phyloP scores from a whole-genome alignment of 2,329 filamentous ascomycete genomes.

The Drechslerella stenobrocha region DNA sequence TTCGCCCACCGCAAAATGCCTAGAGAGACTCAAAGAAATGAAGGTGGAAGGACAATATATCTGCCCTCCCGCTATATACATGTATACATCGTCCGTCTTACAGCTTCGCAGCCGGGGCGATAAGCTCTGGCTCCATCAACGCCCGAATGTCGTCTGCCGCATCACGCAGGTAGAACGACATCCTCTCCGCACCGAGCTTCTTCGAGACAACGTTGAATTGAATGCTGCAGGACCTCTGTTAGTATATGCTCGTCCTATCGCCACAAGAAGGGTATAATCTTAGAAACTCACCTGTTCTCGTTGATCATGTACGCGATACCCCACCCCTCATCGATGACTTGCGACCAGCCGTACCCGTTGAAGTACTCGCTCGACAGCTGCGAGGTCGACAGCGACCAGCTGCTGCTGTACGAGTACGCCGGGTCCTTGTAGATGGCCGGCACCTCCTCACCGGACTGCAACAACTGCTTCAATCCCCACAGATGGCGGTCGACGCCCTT shows the following conservation, averaged over 20 bases:
- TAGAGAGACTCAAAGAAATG: constrained; percentile 5
- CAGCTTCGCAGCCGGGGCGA: constrained; percentile 82
- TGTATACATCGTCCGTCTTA: constrained; percentile 58
- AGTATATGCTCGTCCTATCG: constrained; percentile 48
- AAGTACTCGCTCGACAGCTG: constrained; percentile 97
- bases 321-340: constrained; percentile 93
- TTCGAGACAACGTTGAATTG: constrained; percentile 99
- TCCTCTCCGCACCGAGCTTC: constrained; percentile 81
- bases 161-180: constrained; percentile 96
- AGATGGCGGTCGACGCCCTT: constrained; percentile 94
- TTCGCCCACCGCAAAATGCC: constrained; percentile 24
- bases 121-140: constrained; percentile 76
- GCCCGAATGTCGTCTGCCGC: constrained; percentile 88
- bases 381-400: constrained; percentile 85
- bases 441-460: constrained; percentile 76
- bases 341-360: constrained; percentile 98
- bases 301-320: constrained; percentile 99
- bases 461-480: constrained; percentile 92
- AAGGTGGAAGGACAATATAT: constrained; percentile 7
- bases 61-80: constrained; percentile 9
- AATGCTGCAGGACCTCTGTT: constrained; percentile 62
- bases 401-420: constrained; percentile 77
- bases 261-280: too few species aligned
- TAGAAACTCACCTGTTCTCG: constrained; percentile 77
- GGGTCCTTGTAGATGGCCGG: constrained; percentile 86